These are phyloP conservation scores for Pistacia vera DNA, from an alignment of 345 rosid species.

Conservation along the genomic window DNA sequence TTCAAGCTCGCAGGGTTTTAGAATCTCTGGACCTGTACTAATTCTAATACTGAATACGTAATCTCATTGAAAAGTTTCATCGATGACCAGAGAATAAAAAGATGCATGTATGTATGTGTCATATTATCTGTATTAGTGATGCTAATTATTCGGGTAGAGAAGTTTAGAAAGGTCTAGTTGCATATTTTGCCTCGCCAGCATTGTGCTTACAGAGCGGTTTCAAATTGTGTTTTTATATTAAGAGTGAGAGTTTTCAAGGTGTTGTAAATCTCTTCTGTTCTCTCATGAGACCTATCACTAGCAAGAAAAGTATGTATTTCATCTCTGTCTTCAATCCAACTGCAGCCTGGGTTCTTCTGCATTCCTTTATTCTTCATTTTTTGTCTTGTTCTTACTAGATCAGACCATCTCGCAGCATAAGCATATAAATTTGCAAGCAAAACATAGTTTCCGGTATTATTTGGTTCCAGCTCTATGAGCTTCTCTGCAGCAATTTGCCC, in stretches of 20 bases:
- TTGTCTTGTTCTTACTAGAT: conserved; percentile 38
- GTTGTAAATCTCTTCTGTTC: conserved; percentile 38
- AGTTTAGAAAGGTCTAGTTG: not conserved
- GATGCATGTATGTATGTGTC: conserved; percentile 10
- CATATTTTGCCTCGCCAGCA: not conserved
- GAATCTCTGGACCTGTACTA: conserved; percentile 84
- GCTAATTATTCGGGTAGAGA: not conserved
- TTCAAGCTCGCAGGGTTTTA: conserved; percentile 92
- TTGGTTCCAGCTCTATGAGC: conserved; percentile 46
- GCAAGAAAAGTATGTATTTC: conserved; percentile 51
- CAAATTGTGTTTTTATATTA: conserved; percentile 38
- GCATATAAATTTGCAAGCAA: conserved; percentile 59
- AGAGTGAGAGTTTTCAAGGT: conserved; percentile 44
- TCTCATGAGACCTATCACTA: conserved; percentile 45
- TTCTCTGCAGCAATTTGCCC: conserved; percentile 51
- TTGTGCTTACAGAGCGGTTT: conserved; percentile 7
- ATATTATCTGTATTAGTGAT: not conserved
- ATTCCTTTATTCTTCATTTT: conserved; percentile 38
- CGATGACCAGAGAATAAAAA: not conserved
- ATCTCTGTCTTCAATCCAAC: conserved; percentile 48
- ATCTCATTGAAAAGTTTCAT: not conserved
- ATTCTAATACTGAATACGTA: not conserved
- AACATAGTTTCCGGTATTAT: conserved; percentile 48
- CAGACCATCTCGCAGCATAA: conserved; percentile 51
- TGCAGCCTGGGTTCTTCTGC: conserved; percentile 61